phyloP scores from a whole-genome alignment of 768 basidiomycete genomes.

The Termitomyces sp. region DNA sequence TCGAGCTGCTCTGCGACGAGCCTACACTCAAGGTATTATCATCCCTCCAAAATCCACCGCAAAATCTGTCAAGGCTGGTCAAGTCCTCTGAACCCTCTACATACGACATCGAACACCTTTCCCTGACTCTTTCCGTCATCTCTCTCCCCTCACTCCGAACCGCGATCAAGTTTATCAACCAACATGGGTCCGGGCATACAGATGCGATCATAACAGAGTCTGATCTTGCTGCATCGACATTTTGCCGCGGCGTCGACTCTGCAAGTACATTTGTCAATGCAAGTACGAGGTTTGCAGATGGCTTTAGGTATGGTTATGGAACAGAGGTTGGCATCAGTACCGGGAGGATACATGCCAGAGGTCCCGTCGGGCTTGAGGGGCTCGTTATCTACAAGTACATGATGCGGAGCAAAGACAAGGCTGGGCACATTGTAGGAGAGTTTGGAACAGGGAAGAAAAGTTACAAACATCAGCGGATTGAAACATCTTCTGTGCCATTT shows the following conservation, averaged over 20 bases:
- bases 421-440: conserved; percentile 83
- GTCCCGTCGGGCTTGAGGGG: conserved; percentile 92
- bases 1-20: conserved; percentile 78
- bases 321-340: conserved; percentile 98
- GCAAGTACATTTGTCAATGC: conserved; percentile 94
- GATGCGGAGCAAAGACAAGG: conserved; percentile 65
- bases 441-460: conserved; percentile 73
- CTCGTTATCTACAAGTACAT: conserved; percentile 96
- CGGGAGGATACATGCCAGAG: conserved; percentile 92
- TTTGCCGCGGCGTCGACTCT: conserved; percentile 86
- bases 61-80: conserved; percentile 43
- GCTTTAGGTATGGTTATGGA: conserved; percentile 94
- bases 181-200: conserved; percentile 92
- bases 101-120: conserved; percentile 87
- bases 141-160: conserved; percentile 61
- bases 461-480: conserved; percentile 61
- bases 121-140: conserved; percentile 77
- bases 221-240: conserved; percentile 54
- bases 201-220: conserved; percentile 89
- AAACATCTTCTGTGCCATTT: conserved; percentile 42
- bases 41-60: conserved; percentile 24
- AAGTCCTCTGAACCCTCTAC: conserved; percentile 50
- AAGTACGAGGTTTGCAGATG: conserved; percentile 94
- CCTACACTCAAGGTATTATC: conserved; percentile 53
- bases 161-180: conserved; percentile 88